A percentile compares a stretch with the other conserved stretches of the same genome.
Evolutionary conservation across 202 grass and related monocot genomes (phyloP).

Genomic region (Zizania palustris): DNA sequence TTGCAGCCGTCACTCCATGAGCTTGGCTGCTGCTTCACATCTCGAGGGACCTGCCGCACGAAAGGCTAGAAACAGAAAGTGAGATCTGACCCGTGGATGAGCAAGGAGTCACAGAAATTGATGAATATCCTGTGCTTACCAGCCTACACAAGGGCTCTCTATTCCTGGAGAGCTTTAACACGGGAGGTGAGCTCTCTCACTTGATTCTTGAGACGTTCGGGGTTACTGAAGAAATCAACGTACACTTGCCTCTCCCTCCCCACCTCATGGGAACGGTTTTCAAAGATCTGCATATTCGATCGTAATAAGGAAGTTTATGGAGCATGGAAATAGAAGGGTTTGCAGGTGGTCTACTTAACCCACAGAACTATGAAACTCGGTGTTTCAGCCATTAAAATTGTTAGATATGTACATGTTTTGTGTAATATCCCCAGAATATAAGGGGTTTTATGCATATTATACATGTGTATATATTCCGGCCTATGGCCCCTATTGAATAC

Average conservation of each 20-base stretch:
- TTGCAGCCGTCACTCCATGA: neutral
- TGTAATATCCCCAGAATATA: no score
- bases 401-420: no score
- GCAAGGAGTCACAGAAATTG: neutral
- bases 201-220: constrained; percentile 84
- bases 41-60: neutral
- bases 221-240: constrained; percentile 96
- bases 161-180: constrained; percentile 80
- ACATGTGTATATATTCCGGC: no score
- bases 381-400: no score
- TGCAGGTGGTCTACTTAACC: no score
- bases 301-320: constrained; percentile 1
- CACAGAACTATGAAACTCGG: neutral
- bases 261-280: constrained; percentile 85
- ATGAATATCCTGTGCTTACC: constrained; percentile 27
- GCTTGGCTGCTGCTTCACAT: neutral
- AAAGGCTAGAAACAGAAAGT: neutral
- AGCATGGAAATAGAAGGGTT: constrained; percentile 19
- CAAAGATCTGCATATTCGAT: constrained; percentile 45
- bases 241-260: constrained; percentile 94
- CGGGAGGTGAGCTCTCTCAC: constrained; percentile 83
- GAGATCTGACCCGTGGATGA: neutral
- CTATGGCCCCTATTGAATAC: no score
- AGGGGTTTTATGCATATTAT: no score
- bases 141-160: neutral